Evolutionary conservation across 2,329 filamentous ascomycete species (phyloP), one percentile per base, ranked within the genome.

Genomic region (Lachnellula subtilissima): DNA sequence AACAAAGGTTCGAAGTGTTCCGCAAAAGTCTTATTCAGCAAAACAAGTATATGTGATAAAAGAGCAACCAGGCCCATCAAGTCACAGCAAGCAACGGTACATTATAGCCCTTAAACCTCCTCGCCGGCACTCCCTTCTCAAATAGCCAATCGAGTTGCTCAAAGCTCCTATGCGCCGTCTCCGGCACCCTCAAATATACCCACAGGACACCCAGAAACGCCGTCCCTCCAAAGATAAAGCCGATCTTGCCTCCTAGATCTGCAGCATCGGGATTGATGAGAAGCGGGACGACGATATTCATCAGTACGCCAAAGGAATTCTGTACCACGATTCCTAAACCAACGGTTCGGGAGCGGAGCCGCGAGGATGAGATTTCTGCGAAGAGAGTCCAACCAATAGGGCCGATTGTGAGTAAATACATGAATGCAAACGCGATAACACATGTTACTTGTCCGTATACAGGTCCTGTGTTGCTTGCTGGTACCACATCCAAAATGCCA

Each of bases 311-410:
- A 54, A 73, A 70, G 6, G 73, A 52, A 17, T 71, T 67, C 59
- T 76, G 74, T 0, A 70, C 70, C 5, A 74, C 19, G 72, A 17
- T 74, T 3, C 73, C 72, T 15, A 76, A 59, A 1, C 71, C 71
- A 17, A 73, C 70, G 1, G 74, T 77, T 53, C 71, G 69, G 2
- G 69, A 69, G 6, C 74, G 69, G 2, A 77, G 65, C 2, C 63
- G 63, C 3, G 70, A 63, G 3, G 67, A 67, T 2, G 72, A 72
- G 6, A 68, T 70, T 53, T 77, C 75, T 2, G 70, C 70, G 9
- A 75, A 65, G 25, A 76, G 64, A 14, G 71, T 70, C 51, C 71
- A 77, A 7, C 70, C 70, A n/a, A 75, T 64, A 4, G 72, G 67
- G 2, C 74, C 74, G 46, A 76, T 70, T 1, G 73, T 75, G 19